A percentile compares a stretch with the other conserved stretches of the same genome.
Conservation (phyloP, 192 early-diverging fungal genomes). For the Coemansia sp. region DNA sequence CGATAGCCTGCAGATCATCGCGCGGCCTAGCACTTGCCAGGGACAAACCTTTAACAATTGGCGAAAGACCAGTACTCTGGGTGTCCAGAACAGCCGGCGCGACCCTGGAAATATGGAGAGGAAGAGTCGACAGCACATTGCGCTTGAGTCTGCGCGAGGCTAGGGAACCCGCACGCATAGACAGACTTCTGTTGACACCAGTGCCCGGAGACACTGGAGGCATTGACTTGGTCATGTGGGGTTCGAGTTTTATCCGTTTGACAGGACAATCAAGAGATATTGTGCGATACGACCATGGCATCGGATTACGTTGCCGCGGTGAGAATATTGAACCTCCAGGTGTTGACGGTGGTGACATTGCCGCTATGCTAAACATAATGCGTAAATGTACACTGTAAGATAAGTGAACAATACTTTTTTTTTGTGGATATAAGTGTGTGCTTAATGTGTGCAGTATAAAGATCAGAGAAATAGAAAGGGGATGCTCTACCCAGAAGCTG, state of each 20-base stretch:
- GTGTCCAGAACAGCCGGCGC: neutral
- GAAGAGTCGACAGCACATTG: conserved; percentile 6
- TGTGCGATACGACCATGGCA: conserved; percentile 27
- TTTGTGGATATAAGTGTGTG: too few species aligned
- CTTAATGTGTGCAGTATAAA: too few species aligned
- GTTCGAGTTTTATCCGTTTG: conserved; percentile 29
- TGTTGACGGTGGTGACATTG: conserved; percentile 36
- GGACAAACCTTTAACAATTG: conserved; percentile 41
- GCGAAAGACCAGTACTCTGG: conserved; percentile 44
- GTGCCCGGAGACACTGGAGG: too few species aligned
- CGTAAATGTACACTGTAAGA: too few species aligned
- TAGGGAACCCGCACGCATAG: conserved; percentile 5
- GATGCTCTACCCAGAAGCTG: too few species aligned
- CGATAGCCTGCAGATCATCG: neutral
- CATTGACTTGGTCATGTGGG: neutral
- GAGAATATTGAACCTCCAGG: conserved; percentile 38
- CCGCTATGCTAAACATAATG: conserved; percentile 28
- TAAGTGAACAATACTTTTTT: too few species aligned
- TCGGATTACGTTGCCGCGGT: conserved; percentile 15
- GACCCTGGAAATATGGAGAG: conserved; percentile 9
- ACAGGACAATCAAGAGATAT: conserved; percentile 19
- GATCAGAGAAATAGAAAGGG: too few species aligned
- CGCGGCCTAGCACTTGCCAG: conserved; percentile 11
- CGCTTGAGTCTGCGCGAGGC: conserved; percentile 34
- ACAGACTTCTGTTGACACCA: too few species aligned